These are phyloP conservation scores for Moricandia arvensis DNA, from an alignment of 345 rosid species.

Conservation along the genomic window DNA sequence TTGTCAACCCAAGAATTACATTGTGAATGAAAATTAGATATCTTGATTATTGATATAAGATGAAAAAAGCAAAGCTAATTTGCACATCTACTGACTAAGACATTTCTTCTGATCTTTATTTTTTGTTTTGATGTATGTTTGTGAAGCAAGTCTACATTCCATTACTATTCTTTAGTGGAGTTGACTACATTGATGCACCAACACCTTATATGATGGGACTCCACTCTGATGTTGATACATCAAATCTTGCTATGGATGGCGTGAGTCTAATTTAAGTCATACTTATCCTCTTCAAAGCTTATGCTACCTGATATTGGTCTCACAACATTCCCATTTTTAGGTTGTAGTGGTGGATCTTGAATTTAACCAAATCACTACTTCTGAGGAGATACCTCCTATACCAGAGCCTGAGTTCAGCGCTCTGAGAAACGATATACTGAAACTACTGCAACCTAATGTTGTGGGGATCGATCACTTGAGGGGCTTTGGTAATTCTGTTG, in stretches of 20 bases:
- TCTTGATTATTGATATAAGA: background rate
- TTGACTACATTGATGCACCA: slow-evolving; percentile 98
- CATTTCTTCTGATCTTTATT: slow-evolving; percentile 31
- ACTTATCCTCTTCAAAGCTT: slow-evolving; percentile 12
- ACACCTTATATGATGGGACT: slow-evolving; percentile 99
- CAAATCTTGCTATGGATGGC: slow-evolving; percentile 88
- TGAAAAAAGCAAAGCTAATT: background rate
- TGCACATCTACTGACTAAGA: slow-evolving; percentile 13
- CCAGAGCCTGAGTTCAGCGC: slow-evolving; percentile 94
- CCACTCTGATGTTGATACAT: slow-evolving; percentile 90
- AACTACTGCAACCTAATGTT: slow-evolving; percentile 80
- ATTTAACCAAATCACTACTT: slow-evolving; percentile 70
- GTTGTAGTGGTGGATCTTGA: slow-evolving; percentile 98
- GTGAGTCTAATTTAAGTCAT: slow-evolving; percentile 53
- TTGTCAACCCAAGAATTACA: slow-evolving; percentile 9
- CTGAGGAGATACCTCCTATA: slow-evolving; percentile 91
- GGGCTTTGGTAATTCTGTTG: slow-evolving; percentile 51
- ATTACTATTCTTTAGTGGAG: slow-evolving; percentile 99
- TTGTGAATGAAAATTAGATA: slow-evolving; percentile 5
- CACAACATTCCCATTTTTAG: slow-evolving; percentile 46
- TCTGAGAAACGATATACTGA: slow-evolving; percentile 72
- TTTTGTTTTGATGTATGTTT: slow-evolving; percentile 52
- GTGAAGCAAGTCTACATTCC: slow-evolving; percentile 99
- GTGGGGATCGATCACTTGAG: slow-evolving; percentile 86
- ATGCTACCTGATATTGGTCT: slow-evolving; percentile 15